Evolutionary conservation across 2,329 filamentous ascomycete species (phyloP).

Genomic region (Didymella pomorum): DNA sequence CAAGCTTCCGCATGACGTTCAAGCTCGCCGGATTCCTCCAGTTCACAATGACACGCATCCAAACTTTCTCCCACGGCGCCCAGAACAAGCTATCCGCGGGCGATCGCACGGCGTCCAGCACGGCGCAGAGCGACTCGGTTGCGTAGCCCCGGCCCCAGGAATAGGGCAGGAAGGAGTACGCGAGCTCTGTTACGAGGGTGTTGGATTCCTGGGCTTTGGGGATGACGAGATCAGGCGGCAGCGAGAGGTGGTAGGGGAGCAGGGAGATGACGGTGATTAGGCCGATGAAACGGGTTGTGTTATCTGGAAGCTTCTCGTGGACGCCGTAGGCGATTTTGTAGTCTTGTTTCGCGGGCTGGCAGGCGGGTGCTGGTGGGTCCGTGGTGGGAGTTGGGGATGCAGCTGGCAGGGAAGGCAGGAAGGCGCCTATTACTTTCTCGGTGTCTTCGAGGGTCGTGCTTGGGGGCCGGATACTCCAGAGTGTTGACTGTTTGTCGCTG

Average conservation of each 20-base stretch:
- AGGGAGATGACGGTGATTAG: background rate
- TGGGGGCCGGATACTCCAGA: slow-evolving; percentile 1
- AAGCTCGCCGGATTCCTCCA: slow-evolving; percentile 39
- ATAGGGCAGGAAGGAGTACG: slow-evolving; percentile 31
- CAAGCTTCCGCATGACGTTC: slow-evolving; percentile 43
- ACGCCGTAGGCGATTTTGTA: slow-evolving; percentile 10
- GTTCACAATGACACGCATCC: slow-evolving; percentile 45
- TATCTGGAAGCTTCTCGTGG: background rate
- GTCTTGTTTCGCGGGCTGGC: background rate
- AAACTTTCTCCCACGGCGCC: slow-evolving; percentile 37
- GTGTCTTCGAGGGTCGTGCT: slow-evolving; percentile 5
- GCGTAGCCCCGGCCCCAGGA: slow-evolving; percentile 37
- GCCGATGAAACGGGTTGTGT: slow-evolving; percentile 32
- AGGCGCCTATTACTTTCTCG: background rate
- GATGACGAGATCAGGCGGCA: slow-evolving; percentile 9
- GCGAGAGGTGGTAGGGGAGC: background rate
- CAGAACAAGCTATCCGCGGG: slow-evolving; percentile 27
- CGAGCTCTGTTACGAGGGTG: slow-evolving; percentile 35
- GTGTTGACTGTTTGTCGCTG: slow-evolving; percentile 32
- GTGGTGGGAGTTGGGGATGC: background rate
- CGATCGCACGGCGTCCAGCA: slow-evolving; percentile 28
- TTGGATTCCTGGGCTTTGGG: background rate
- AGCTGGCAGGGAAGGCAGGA: background rate
- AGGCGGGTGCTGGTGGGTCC: background rate
- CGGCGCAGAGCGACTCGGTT: slow-evolving; percentile 31